phyloP scores from a whole-genome alignment of 23 red algal species.

The Chondrus crispus region DNA sequence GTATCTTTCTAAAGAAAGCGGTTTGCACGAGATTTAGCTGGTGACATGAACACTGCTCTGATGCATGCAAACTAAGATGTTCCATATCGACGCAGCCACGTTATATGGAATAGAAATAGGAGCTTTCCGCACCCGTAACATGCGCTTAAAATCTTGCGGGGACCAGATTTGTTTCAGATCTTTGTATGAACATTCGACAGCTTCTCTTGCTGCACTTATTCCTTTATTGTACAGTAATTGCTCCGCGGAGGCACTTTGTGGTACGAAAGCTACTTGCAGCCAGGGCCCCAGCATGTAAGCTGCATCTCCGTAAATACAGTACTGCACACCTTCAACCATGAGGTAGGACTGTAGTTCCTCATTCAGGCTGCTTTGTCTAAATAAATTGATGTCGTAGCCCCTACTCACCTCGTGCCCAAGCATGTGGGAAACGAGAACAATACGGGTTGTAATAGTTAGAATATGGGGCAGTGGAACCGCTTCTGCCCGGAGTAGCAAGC shows the following conservation, averaged over 20 bases:
- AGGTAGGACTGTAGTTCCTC: neutral
- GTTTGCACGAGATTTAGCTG: no score
- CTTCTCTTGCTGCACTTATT: neutral
- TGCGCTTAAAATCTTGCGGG: neutral
- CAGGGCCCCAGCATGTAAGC: neutral
- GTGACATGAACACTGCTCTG: no score
- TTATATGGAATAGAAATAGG: neutral
- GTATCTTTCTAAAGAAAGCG: no score
- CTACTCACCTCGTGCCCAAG: neutral
- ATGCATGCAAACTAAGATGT: no score
- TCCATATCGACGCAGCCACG: neutral
- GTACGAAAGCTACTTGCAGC: neutral
- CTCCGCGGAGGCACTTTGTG: neutral
- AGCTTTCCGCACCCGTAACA: neutral
- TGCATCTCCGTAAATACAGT: neutral
- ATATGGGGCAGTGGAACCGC: neutral
- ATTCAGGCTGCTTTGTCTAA: neutral
- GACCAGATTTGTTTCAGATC: conserved; percentile 5
- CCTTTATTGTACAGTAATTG: neutral
- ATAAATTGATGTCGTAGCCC: neutral
- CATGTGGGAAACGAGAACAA: neutral
- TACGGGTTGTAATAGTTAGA: neutral
- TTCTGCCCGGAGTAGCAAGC: neutral
- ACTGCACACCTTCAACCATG: neutral
- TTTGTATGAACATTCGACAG: neutral